Evolutionary conservation across 495 filamentous ascomycete species (phyloP).

Genomic region (Podospora tetraspora): DNA sequence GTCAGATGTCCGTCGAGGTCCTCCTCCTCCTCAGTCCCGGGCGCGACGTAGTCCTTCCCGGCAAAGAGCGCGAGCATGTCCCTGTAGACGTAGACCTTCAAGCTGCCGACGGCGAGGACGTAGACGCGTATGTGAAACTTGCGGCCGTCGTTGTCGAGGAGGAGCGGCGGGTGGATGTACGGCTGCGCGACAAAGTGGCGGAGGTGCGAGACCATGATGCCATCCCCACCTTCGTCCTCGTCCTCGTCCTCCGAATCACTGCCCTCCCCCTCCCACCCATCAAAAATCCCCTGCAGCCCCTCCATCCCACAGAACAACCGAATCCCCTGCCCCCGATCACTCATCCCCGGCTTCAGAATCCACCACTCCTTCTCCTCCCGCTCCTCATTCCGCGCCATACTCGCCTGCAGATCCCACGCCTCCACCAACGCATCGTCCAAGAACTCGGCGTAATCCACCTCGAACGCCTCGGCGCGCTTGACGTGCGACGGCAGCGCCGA

Average conservation of each 20-base stretch:
- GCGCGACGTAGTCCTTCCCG: conserved; percentile 52
- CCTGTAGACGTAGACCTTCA: conserved; percentile 81
- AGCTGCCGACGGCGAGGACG: conserved; percentile 68
- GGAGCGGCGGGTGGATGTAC: conserved; percentile 87
- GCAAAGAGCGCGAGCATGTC: conserved; percentile 93
- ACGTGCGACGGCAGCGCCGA: conserved; percentile 62
- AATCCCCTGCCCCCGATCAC: conserved; percentile 90
- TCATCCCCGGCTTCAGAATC: conserved; percentile 97
- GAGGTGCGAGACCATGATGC: conserved; percentile 80
- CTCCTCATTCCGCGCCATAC: conserved; percentile 55
- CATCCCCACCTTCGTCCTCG: conserved; percentile 16
- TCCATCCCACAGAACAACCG: conserved; percentile 77
- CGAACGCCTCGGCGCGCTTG: conserved; percentile 72
- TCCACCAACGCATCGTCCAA: conserved; percentile 89
- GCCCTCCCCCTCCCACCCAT: conserved; percentile 68
- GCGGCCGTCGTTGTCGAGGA: conserved; percentile 59
- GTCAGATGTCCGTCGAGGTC: conserved; percentile 76
- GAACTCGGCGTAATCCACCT: conserved; percentile 95
- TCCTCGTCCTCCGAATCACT: conserved; percentile 47
- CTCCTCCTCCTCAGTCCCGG: conserved; percentile 36
- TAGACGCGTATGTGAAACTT: conserved; percentile 97
- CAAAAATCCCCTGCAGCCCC: conserved; percentile 77
- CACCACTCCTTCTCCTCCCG: conserved; percentile 65
- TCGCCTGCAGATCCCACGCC: conserved; percentile 77
- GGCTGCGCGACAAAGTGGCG: conserved; percentile 93